phyloP scores from a whole-genome alignment of 345 rosid genomes.

The Linum trigynum region DNA sequence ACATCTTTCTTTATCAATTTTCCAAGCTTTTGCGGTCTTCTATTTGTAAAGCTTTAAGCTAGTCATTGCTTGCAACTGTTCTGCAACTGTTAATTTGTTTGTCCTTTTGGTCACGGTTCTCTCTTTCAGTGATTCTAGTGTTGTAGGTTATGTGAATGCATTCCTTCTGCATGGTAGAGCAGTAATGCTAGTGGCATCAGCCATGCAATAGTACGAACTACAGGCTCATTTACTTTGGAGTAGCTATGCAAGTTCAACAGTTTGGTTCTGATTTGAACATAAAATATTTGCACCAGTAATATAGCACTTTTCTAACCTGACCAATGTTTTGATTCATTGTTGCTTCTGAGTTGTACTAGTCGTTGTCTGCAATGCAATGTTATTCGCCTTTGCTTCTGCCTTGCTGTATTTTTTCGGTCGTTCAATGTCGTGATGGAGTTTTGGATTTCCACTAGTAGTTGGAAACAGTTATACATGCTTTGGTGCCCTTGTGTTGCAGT shows the following conservation, averaged over 20 bases:
- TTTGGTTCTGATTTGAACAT: too few relatives aligned
- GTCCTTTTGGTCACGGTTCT: too few relatives aligned
- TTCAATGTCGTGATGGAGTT: slow-evolving; percentile 5
- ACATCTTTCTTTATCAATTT: slow-evolving; percentile 7
- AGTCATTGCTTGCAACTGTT: slow-evolving; percentile 8
- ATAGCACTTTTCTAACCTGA: too few relatives aligned
- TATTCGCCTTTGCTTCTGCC: too few relatives aligned
- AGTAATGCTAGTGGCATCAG: neutral
- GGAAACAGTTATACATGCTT: neutral
- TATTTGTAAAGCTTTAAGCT: slow-evolving; percentile 70
- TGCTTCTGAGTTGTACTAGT: too few relatives aligned
- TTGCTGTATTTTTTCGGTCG: too few relatives aligned
- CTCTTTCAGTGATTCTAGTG: too few relatives aligned
- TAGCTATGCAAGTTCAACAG: too few relatives aligned
- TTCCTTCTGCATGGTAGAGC: neutral
- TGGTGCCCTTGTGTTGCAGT: slow-evolving; percentile 36
- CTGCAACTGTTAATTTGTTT: too few relatives aligned
- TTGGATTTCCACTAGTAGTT: neutral
- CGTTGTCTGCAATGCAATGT: too few relatives aligned
- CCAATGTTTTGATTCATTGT: too few relatives aligned
- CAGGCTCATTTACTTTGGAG: neutral
- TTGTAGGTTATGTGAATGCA: neutral
- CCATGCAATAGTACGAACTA: neutral
- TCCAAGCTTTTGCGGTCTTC: slow-evolving; percentile 48
- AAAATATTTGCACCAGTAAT: too few relatives aligned